Evolutionary conservation across 495 filamentous ascomycete species (phyloP).

Genomic region (Sordaria brevicollis): DNA sequence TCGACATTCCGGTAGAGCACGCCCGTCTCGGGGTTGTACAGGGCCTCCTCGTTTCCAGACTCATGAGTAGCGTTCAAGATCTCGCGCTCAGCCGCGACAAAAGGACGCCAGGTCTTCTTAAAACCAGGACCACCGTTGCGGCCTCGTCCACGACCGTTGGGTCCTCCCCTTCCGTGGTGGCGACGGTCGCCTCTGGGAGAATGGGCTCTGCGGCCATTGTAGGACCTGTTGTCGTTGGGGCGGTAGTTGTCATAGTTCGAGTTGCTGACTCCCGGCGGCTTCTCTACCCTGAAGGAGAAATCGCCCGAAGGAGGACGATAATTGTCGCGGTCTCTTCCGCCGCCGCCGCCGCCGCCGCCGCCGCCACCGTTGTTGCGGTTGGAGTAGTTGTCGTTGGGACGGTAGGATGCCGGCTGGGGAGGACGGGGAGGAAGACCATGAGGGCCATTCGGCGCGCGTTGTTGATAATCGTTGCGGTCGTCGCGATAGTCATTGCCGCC

Average conservation of each 20-base stretch:
- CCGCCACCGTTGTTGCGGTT: background rate
- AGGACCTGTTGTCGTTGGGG: conserved; percentile 2
- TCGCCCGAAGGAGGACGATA: conserved; percentile 31
- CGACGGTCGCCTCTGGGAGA: background rate
- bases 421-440: background rate
- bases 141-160: background rate
- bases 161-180: background rate
- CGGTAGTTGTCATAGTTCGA: conserved; percentile 12
- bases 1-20: conserved; percentile 39
- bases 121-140: background rate
- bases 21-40: conserved; percentile 25
- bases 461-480: background rate
- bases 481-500: conserved; percentile 6
- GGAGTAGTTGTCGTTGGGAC: background rate
- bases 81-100: conserved; percentile 28
- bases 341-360: conserved; percentile 1
- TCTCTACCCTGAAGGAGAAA: conserved; percentile 35
- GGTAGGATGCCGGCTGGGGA: background rate
- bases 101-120: conserved; percentile 8
- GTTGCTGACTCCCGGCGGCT: conserved; percentile 27
- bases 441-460: conserved; percentile 1
- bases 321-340: conserved; percentile 2
- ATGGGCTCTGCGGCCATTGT: background rate
- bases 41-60: conserved; percentile 20
- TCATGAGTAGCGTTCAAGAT: conserved; percentile 26